Base-by-base conservation (phyloP, 2,329 filamentous ascomycete genomes). In the Alternaria sp. region DNA sequence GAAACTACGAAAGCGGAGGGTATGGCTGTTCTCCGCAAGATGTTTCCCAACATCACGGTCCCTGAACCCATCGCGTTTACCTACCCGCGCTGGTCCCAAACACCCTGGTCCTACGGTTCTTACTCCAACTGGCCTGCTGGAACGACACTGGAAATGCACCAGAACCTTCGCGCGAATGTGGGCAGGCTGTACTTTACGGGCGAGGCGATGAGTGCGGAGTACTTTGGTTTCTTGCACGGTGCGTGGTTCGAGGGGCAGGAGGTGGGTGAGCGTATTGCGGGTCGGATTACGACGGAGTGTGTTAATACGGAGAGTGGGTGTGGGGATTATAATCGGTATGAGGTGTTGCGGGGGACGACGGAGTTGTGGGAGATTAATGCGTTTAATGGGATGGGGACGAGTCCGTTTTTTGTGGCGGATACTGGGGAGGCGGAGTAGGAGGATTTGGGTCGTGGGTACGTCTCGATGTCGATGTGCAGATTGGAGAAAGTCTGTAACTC, bases 61-160 rank as follows among this genome's bases (percentile, higher is more conserved):
- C 88, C 88, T 0, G 86, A 90, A 19, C 89, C 89, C 0, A 84
- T 81, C 0, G 85, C 82, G 0, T 89, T 91, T 70, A 81, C 83
- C 70, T 90, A 90, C 65, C 88, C 89, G 2, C 83, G 87, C 43
- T 90, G 87, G 88, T 86, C 76, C 13, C 70, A 73, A 4, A 78
- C 77, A 32, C 83, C 83, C 3, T 86, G 85, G 84, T 70, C 83
- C 0, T 87, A 85, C 57, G 89, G 89, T 4, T 88, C 85, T 21
- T 91, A 90, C 77, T 89, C 87, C 40, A 91, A 91, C 74, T 91
- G 89, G 90, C 89, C 89, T 0, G 79, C 85, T 0, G 86, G 86
- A 0, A 87, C 88, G 46, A 89, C 86, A 0, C 80, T 91, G 0
- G 86, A 90, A 70, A 87, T 84, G 80, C 89, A 91, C 67, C 86